Evolutionary conservation across 2,329 filamentous ascomycete species (phyloP).

Genomic region (Escovopsis weberi): DNA sequence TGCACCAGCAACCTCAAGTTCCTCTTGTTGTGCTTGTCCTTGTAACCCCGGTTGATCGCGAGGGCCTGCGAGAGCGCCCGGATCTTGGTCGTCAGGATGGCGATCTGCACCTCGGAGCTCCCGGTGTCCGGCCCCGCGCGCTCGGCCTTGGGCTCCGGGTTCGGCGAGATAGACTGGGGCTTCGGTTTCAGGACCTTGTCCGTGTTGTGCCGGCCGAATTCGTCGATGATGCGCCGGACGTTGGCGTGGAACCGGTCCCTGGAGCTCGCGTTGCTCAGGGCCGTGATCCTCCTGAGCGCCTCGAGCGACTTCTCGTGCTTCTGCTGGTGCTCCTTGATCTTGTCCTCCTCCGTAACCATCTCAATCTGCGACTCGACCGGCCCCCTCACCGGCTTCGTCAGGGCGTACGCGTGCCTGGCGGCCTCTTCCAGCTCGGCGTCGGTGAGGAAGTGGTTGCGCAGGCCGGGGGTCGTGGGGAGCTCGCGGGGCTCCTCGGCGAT

Average conservation of each 20-base stretch:
- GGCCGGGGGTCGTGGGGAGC: conserved; percentile 31
- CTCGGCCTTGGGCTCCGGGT: conserved; percentile 15
- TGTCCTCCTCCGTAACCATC: conserved; percentile 22
- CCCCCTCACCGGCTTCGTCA: conserved; percentile 45
- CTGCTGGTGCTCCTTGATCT: conserved; percentile 31
- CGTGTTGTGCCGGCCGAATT: conserved; percentile 83
- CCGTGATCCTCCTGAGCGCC: conserved; percentile 67
- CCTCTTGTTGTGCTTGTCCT: conserved; percentile 89
- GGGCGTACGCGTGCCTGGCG: conserved; percentile 49
- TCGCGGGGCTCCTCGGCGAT: conserved; percentile 22
- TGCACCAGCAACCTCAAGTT: conserved; percentile 79
- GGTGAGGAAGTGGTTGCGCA: conserved; percentile 66
- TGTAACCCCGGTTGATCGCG: conserved; percentile 51
- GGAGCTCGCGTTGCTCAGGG: conserved; percentile 60
- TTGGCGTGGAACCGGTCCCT: conserved; percentile 72
- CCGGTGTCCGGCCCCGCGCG: conserved; percentile 88
- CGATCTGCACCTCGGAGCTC: conserved; percentile 93
- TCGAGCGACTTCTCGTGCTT: conserved; percentile 54
- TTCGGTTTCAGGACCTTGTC: conserved; percentile 55
- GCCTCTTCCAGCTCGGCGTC: conserved; percentile 52
- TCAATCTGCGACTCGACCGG: conserved; percentile 24
- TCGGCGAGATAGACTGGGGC: conserved; percentile 22
- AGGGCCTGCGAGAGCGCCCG: conserved; percentile 61
- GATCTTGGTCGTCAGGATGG: conserved; percentile 90
- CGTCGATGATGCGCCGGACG: conserved; percentile 68